Conservation (phyloP, 2,329 filamentous ascomycete species). For the Exophiala viscosa region DNA sequence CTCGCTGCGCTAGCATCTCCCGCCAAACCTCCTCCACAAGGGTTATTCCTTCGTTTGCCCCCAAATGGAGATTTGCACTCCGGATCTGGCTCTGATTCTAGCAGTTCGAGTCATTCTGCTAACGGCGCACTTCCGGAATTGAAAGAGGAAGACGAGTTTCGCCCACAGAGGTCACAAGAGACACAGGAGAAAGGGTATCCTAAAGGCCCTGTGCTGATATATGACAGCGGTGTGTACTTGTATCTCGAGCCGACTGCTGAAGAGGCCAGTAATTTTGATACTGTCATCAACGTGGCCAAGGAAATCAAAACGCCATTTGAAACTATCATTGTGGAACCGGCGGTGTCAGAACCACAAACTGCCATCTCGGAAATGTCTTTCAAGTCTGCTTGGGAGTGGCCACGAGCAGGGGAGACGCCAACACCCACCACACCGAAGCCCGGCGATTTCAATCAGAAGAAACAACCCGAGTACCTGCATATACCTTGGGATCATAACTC, state of each 20-base stretch:
- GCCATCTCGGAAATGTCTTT: conserved; percentile 46
- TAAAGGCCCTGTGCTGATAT: conserved; percentile 61
- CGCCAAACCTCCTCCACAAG: conserved; percentile 46
- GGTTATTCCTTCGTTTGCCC: conserved; percentile 42
- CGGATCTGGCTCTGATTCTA: conserved; percentile 24
- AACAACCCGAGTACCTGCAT: conserved; percentile 59
- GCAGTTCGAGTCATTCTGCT: conserved; percentile 19
- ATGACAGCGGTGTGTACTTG: conserved; percentile 59
- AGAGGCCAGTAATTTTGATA: conserved; percentile 59
- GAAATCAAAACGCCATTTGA: conserved; percentile 61
- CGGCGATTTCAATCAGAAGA: conserved; percentile 6
- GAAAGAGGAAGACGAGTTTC: conserved; percentile 49
- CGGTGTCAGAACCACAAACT: conserved; percentile 41
- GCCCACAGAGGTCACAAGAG: conserved; percentile 55
- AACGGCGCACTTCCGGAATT: conserved; percentile 43
- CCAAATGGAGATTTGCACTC: conserved; percentile 14
- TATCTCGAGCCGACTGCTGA: conserved; percentile 61
- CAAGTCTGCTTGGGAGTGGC: conserved; percentile 48
- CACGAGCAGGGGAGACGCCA: conserved; percentile 32
- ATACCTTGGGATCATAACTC: conserved; percentile 66
- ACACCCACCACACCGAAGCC: conserved; percentile 26
- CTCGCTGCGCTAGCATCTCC: conserved; percentile 53
- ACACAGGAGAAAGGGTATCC: conserved; percentile 62
- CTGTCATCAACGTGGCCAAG: conserved; percentile 63
- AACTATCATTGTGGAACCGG: conserved; percentile 30